Evolutionary conservation across 2,329 filamentous ascomycete genomes (phyloP).

Genomic region (Trichoderma koningii): DNA sequence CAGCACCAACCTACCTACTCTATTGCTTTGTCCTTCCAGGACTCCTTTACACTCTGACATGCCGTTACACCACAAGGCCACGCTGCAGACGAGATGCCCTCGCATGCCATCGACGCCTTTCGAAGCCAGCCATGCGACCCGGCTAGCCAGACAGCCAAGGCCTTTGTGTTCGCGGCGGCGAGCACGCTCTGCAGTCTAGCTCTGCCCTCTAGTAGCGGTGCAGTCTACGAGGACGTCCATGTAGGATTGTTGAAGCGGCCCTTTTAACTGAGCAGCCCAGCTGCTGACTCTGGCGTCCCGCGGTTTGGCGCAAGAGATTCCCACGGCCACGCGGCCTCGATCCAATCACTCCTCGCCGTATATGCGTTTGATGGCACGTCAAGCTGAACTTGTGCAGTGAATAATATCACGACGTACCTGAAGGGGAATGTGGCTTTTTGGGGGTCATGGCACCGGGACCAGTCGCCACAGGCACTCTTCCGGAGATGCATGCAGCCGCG

Average conservation of each 20-base stretch:
- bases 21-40: neutral
- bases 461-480: neutral
- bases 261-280: neutral
- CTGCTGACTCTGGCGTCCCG: slow-evolving; percentile 14
- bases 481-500: slow-evolving; percentile 17
- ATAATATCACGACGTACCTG: neutral
- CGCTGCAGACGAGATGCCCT: slow-evolving; percentile 17
- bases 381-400: neutral
- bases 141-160: neutral
- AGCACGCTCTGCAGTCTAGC: neutral
- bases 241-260: neutral
- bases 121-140: too few species aligned
- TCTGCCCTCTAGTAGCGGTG: neutral
- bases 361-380: neutral
- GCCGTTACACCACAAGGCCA: slow-evolving; percentile 12
- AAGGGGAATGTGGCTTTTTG: slow-evolving; percentile 1
- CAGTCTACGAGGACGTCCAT: too few species aligned
- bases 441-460: neutral
- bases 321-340: neutral
- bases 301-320: slow-evolving; percentile 7
- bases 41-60: neutral
- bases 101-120: neutral
- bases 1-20: neutral
- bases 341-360: neutral
- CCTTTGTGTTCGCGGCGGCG: too few species aligned